Base-by-base conservation (phyloP, 129 eudicot species). In the Helianthus annuus region DNA sequence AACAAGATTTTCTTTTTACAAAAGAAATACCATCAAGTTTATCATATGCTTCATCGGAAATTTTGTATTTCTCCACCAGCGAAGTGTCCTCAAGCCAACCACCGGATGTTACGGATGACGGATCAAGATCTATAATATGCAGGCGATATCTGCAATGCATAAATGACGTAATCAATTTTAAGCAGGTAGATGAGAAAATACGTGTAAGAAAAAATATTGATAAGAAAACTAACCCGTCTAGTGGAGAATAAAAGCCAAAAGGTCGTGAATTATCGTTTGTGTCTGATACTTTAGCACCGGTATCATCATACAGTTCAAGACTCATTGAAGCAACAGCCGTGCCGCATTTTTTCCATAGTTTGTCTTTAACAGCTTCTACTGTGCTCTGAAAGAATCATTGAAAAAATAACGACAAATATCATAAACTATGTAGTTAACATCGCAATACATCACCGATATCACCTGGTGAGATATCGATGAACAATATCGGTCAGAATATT, bases 11-110 rank as follows among this genome's bases (percentile, higher is more conserved):
- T 42, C 51, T 15, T 17, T 10, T 6, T 40, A 10, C 55, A 61
- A 61, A 49, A 55, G 14, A 60, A 64, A 64, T 87, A 81, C 98
- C 98, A 81, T 93, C 96, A 80, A 82, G 96, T 81, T 93, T 93
- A 51, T 85, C 81, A 82, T 83, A 93, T 55, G 96, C 96, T 71
- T 93, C 98, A 56, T 93, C 98, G 62, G 98, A 87, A 32, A 93
- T 85, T 75, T 80, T 82, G 87, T 80, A 93, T 81, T 93, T 93
- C 75, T 93, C 98, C 77, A 93, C 98, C 73, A 87, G 79, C n/a
- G 98, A 93, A 32, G 98, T 93, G 79, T 93, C 97, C 54, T 93
- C 98, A 72, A 93, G 81, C 98, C 98, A 92, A 72, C 98, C 98
- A 69, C 96, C 96, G 66, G 98, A 85, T 49, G 98, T 93, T n/a